A percentile compares a stretch with the other conserved stretches of the same genome.
phyloP scores from a whole-genome alignment of 1,284 basidiomycete species.

The Boletellus deceptivus region DNA sequence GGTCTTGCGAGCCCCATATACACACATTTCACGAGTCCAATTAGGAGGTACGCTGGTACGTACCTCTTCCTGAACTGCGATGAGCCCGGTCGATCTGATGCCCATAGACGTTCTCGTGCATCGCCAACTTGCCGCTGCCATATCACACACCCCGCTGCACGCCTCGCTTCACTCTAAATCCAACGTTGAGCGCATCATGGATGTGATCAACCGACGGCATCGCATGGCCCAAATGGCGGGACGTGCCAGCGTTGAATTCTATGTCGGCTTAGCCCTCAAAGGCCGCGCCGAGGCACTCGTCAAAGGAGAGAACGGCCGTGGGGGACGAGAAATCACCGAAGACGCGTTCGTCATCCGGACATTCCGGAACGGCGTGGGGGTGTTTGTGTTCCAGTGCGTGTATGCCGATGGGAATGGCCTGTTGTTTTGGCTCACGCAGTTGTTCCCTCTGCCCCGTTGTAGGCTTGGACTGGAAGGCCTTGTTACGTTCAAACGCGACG shows the following conservation, averaged over 20 bases:
- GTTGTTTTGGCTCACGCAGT: neutral
- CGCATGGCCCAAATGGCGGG: constrained; percentile 97
- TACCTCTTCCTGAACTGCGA: too few relatives aligned
- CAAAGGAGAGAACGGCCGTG: constrained; percentile 12
- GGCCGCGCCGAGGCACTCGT: constrained; percentile 52
- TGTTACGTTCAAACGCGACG: constrained; percentile 88
- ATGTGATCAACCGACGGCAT: constrained; percentile 90
- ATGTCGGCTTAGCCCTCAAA: constrained; percentile 91
- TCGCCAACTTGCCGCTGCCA: constrained; percentile 90
- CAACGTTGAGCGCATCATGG: constrained; percentile 86
- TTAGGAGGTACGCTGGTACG: constrained; percentile 88
- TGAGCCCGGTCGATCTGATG: too few relatives aligned
- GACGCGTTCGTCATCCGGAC: constrained; percentile 95
- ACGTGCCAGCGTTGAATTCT: constrained; percentile 95
- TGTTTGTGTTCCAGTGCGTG: constrained; percentile 90
- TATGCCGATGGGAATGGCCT: neutral
- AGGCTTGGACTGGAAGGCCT: constrained; percentile 94
- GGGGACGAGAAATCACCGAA: constrained; percentile 54
- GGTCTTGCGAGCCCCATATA: constrained; percentile 96
- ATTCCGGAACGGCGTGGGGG: constrained; percentile 93
- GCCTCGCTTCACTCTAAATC: constrained; percentile 85
- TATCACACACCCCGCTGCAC: constrained; percentile 82
- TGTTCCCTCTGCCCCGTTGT: neutral
- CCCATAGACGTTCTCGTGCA: constrained; percentile 84
- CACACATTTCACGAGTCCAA: constrained; percentile 97